Percentiles rank a stretch among this genome's conserved stretches.
Evolutionary conservation across 208 protist genomes (phyloP).

Genomic region (Leishmania arabica): DNA sequence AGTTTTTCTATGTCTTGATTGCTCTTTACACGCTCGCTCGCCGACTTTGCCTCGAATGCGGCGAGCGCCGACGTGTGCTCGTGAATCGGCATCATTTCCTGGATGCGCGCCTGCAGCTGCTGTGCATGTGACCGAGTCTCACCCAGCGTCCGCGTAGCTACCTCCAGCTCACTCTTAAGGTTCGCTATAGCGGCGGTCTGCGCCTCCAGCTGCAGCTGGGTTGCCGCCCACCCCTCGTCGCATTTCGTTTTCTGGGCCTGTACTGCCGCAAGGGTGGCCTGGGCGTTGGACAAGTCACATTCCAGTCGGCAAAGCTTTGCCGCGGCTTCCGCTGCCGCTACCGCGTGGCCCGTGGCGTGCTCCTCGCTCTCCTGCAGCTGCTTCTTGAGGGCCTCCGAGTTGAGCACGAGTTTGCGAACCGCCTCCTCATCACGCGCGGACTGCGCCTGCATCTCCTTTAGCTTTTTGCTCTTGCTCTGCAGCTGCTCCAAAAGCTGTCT

Average conservation of each 20-base stretch:
- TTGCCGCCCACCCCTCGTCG: neutral
- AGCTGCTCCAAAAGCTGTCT: conserved; percentile 23
- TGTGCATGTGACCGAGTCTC: conserved; percentile 13
- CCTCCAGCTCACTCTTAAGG: conserved; percentile 8
- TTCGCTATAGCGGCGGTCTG: neutral
- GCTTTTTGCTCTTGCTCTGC: conserved; percentile 22
- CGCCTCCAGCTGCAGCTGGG: conserved; percentile 2
- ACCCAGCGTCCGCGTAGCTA: conserved; percentile 4
- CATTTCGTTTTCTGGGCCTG: conserved; percentile 7
- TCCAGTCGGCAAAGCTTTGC: conserved; percentile 1
- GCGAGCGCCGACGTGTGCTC: conserved; percentile 20
- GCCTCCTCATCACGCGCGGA: conserved; percentile 29
- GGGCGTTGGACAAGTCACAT: neutral
- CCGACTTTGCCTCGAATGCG: conserved; percentile 17
- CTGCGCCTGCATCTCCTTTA: conserved; percentile 33
- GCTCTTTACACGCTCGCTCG: conserved; percentile 12
- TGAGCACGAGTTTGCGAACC: conserved; percentile 39
- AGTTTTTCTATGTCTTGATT: conserved; percentile 16
- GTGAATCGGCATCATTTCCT: conserved; percentile 25
- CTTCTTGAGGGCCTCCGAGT: conserved; percentile 40
- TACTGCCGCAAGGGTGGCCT: neutral
- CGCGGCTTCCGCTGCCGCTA: neutral
- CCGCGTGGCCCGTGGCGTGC: neutral
- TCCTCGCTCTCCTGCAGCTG: conserved; percentile 26
- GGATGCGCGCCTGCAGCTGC: conserved; percentile 23